phyloP scores from a whole-genome alignment of 306 rosid genomes.

The Lagenaria siceraria region DNA sequence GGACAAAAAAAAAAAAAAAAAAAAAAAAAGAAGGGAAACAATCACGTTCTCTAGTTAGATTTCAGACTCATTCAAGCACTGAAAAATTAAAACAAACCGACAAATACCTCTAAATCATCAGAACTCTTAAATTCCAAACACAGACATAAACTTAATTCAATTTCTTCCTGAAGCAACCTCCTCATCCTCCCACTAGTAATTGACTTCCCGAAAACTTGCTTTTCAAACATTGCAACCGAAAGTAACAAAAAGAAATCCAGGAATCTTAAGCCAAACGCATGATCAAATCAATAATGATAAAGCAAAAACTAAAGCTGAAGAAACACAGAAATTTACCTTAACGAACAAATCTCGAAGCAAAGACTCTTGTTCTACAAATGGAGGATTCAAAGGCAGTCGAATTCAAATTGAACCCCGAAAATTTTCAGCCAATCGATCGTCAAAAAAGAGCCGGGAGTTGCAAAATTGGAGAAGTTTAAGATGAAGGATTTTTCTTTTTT shows the following conservation, averaged over 20 bases:
- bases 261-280: background rate
- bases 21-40: background rate
- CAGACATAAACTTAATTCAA: background rate
- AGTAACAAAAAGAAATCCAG: background rate
- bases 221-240: conserved; percentile 7
- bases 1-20: background rate
- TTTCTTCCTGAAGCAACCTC: conserved; percentile 4
- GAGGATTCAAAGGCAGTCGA: background rate
- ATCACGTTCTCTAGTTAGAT: background rate
- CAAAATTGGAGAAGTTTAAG: background rate
- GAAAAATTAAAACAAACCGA: background rate
- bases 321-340: conserved; percentile 1
- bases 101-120: background rate
- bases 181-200: background rate
- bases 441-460: background rate
- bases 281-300: background rate
- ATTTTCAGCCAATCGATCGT: conserved; percentile 4
- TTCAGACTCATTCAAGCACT: background rate
- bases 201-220: conserved; percentile 6
- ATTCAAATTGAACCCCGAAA: conserved; percentile 13
- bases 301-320: background rate
- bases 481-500: background rate
- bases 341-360: background rate
- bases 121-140: background rate
- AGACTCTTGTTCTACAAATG: background rate